These are phyloP conservation scores for Melaleuca quinquenervia DNA, from an alignment of 345 rosid genomes.

Conservation along the genomic window DNA sequence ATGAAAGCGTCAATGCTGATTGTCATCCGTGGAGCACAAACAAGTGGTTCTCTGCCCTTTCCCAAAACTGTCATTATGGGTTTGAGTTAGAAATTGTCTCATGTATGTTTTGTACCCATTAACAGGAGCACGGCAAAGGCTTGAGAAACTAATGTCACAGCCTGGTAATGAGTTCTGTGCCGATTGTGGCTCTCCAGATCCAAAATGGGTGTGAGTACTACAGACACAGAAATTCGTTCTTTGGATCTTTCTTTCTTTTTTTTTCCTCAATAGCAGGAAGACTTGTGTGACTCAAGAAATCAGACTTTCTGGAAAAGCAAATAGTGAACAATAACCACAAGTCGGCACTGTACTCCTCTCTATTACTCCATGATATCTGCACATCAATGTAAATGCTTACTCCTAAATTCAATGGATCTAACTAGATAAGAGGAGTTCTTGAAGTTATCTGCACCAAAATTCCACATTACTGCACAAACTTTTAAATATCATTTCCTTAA, in stretches of 20 bases:
- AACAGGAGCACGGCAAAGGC: constrained; percentile 43
- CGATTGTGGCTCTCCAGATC: constrained; percentile 91
- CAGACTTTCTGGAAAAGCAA: neutral
- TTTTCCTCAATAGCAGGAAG: neutral
- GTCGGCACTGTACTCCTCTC: neutral
- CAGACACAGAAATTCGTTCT: neutral
- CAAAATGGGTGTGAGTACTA: constrained; percentile 90
- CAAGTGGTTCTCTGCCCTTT: neutral
- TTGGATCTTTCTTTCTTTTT: constrained; percentile 6
- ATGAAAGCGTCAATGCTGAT: neutral
- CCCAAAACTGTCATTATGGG: neutral
- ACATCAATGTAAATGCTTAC: neutral
- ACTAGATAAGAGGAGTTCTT: neutral
- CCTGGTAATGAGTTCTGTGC: constrained; percentile 65
- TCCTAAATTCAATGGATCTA: neutral
- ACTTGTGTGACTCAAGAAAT: neutral
- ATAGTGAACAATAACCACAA: neutral
- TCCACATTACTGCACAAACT: neutral
- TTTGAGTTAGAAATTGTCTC: neutral
- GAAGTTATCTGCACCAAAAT: neutral
- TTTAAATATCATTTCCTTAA: neutral
- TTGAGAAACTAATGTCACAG: constrained; percentile 44
- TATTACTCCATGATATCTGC: neutral
- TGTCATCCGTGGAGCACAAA: neutral
- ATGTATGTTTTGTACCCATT: neutral